Evolutionary conservation across 31 red algal genomes (phyloP).

Genomic region (Porphyra umbilicalis): DNA sequence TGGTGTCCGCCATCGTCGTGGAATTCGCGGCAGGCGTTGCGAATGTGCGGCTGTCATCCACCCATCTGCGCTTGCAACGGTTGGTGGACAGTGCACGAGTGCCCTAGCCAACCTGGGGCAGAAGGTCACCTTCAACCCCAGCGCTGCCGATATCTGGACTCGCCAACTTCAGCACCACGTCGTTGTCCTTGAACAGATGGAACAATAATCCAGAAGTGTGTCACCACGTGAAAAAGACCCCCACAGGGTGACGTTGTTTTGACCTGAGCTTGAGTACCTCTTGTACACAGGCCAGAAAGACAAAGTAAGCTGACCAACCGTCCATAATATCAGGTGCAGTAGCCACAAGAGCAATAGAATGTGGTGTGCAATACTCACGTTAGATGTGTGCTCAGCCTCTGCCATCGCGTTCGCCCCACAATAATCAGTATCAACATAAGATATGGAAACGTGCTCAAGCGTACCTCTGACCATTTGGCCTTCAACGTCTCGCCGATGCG

Average conservation of each 20-base stretch:
- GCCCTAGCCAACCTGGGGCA: not conserved
- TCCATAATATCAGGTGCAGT: not conserved
- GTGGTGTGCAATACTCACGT: too few species aligned
- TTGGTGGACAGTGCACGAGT: not conserved
- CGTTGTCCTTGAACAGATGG: not conserved
- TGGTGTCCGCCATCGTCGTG: not conserved
- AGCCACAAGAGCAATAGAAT: not conserved
- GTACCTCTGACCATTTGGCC: not conserved
- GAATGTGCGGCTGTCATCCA: not conserved
- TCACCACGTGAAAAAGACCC: not conserved
- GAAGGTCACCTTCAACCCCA: not conserved
- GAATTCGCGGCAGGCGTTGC: not conserved
- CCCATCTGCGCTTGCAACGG: not conserved
- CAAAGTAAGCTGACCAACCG: not conserved
- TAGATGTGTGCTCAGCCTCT: too few species aligned
- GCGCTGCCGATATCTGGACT: not conserved
- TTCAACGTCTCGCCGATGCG: not conserved
- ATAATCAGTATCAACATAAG: not conserved
- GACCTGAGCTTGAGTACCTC: not conserved
- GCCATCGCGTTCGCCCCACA: too few species aligned
- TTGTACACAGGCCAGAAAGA: not conserved
- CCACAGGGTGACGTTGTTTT: not conserved
- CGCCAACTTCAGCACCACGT: not conserved
- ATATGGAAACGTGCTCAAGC: not conserved
- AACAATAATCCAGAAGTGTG: not conserved